phyloP scores from a whole-genome alignment of 768 basidiomycete genomes.

The Leccinum imitatum region DNA sequence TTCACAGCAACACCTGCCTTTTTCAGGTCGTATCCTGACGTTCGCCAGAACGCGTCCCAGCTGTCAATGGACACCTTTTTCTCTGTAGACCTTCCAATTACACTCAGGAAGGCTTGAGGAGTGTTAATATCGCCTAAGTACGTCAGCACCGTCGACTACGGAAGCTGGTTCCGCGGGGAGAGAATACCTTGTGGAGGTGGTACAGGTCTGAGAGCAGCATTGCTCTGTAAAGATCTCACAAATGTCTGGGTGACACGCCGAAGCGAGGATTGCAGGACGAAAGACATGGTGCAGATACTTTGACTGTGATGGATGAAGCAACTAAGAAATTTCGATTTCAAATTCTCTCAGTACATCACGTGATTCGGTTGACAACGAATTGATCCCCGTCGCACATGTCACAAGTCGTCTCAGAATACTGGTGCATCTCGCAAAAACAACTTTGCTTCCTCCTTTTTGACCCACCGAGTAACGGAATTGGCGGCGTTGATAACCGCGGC shows the following conservation, averaged over 20 bases:
- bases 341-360: constrained; percentile 18
- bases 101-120: constrained; percentile 64
- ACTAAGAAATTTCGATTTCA: constrained; percentile 8
- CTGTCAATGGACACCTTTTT: constrained; percentile 59
- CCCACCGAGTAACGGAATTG: constrained; percentile 87
- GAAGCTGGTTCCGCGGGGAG: not conserved
- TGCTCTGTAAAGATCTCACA: constrained; percentile 34
- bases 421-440: constrained; percentile 89
- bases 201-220: constrained; percentile 19
- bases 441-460: constrained; percentile 79
- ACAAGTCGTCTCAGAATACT: constrained; percentile 56
- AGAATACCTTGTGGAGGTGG: constrained; percentile 26
- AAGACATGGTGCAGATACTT: constrained; percentile 19
- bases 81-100: constrained; percentile 69
- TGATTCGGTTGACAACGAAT: constrained; percentile 5
- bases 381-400: not conserved
- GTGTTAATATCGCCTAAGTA: constrained; percentile 49
- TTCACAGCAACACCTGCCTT: constrained; percentile 62
- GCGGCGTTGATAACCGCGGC: constrained; percentile 85
- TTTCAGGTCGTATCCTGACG: constrained; percentile 56
- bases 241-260: constrained; percentile 19
- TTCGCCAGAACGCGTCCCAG: constrained; percentile 77
- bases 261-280: constrained; percentile 20
- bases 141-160: constrained; percentile 8
- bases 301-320: not conserved